A percentile compares a stretch with the other conserved stretches of the same genome.
Conservation (phyloP, 2,329 filamentous ascomycete species). For the Akanthomyces muscarius region DNA sequence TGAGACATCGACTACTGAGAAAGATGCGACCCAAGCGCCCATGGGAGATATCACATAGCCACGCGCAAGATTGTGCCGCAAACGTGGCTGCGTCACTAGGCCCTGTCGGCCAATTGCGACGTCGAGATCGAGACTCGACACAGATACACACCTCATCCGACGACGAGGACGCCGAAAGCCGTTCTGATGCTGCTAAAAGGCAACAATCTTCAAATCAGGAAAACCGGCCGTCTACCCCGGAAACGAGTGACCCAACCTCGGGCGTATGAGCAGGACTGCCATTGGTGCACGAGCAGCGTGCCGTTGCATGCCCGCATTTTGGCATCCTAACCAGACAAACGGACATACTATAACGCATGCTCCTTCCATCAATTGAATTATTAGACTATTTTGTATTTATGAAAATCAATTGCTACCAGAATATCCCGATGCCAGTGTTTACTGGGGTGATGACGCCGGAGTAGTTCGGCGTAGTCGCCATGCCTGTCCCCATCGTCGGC, state of each 20-base stretch:
- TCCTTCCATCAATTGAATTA: background rate
- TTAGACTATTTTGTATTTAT: slow-evolving; percentile 1
- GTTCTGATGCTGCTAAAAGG: slow-evolving; percentile 21
- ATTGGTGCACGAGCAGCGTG: background rate
- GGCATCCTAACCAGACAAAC: background rate
- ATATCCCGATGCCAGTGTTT: background rate
- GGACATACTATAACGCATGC: background rate
- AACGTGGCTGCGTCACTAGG: background rate
- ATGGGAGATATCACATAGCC: slow-evolving; percentile 24
- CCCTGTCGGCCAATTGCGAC: slow-evolving; percentile 10
- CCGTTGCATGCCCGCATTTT: background rate
- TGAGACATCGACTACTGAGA: slow-evolving; percentile 24
- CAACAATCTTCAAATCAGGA: slow-evolving; percentile 22
- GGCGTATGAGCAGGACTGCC: background rate
- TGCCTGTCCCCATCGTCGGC: background rate
- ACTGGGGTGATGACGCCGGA: background rate
- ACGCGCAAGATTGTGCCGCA: slow-evolving; percentile 6
- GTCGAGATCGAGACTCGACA: slow-evolving; percentile 26
- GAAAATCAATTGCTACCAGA: background rate
- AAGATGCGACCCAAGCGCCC: slow-evolving; percentile 26
- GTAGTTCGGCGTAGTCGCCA: slow-evolving; percentile 14
- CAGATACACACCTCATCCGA: slow-evolving; percentile 24
- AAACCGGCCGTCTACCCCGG: background rate
- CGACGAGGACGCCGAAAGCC: slow-evolving; percentile 20
- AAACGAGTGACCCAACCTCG: background rate